Base-by-base conservation (phyloP, 257 asterid species). In the Jaltomata sinuosa region DNA sequence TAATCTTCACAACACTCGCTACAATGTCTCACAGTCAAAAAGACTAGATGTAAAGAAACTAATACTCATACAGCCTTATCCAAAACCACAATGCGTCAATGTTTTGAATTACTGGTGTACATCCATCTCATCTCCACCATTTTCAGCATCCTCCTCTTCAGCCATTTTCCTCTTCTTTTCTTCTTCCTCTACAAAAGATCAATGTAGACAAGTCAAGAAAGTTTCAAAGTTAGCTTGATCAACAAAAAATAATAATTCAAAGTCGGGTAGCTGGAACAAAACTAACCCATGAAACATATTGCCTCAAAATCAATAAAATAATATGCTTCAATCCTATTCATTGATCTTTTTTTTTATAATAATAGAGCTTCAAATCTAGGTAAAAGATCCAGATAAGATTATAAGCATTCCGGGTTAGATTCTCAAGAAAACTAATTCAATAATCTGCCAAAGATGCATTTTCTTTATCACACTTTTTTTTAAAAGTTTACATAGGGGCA, bases 161-260 rank as follows among this genome's bases (percentile, higher is more conserved):
- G 87, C 87, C 74, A 85, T 65, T 54, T 80, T 87, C 83, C 87
- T 86, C 71, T 65, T 82, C 61, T 82, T 64, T 65, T 85, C 84
- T 85, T 87, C 89, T 62, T 82, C 83, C 87, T 65, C 87, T 84
- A 84, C 74, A 67, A 82, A 49, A 64, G 31, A 61, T 67, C 9
- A 82, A 83, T 27, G 36, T 57, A 29, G 38, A 8, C 18, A 67
- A 15, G 12, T n/a, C 21, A n/a, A 55, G 34, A 16, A 52, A 10
- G 18, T 38, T 34, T 22, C n/a, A n/a, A n/a, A n/a, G n/a, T n/a
- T n/a, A n/a, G n/a, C n/a, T n/a, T n/a, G n/a, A n/a, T n/a, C n/a
- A n/a, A n/a, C n/a, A n/a, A n/a, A n/a, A n/a, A n/a, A n/a, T n/a
- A n/a, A n/a, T n/a, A n/a, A n/a, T n/a, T 32, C 59, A 22, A 7